A percentile compares a stretch with the other conserved stretches of the same genome.
Evolutionary conservation across 2,329 filamentous ascomycete species (phyloP).

Genomic region (Zymoseptoria ardabiliae): DNA sequence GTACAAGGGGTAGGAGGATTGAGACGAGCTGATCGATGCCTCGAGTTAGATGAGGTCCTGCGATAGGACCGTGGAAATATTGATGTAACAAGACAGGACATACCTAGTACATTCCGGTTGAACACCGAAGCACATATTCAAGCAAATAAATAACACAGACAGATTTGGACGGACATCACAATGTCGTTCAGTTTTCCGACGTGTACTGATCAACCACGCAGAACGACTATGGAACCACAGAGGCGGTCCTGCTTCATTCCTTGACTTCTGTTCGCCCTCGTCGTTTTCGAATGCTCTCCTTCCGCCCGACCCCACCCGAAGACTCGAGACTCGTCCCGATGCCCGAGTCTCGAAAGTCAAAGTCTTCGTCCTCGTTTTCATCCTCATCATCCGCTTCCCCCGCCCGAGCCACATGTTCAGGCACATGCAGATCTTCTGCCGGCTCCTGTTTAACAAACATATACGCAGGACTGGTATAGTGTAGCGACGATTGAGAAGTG

Average conservation of each 20-base stretch:
- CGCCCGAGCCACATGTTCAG: slow-evolving; percentile 16
- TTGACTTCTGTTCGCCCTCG: slow-evolving; percentile 12
- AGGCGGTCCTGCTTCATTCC: background rate
- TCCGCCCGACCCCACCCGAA: slow-evolving; percentile 18
- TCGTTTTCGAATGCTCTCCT: slow-evolving; percentile 25
- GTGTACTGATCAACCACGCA: background rate
- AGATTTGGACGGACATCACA: background rate
- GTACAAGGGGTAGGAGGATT: background rate
- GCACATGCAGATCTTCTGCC: slow-evolving; percentile 16
- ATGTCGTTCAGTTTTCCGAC: background rate
- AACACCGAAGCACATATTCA: background rate
- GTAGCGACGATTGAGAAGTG: slow-evolving; percentile 36
- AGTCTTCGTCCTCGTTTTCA: slow-evolving; percentile 32
- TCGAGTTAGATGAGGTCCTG: background rate
- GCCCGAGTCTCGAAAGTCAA: slow-evolving; percentile 40
- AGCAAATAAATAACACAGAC: background rate
- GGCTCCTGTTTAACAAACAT: slow-evolving; percentile 25
- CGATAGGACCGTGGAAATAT: background rate
- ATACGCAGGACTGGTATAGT: slow-evolving; percentile 17
- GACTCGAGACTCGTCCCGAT: slow-evolving; percentile 45
- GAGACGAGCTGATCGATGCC: background rate
- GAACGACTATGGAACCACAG: background rate
- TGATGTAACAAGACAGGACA: background rate
- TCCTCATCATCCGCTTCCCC: slow-evolving; percentile 37
- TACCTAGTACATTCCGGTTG: background rate